Percentiles rank a stretch among this genome's conserved stretches.
Evolutionary conservation across 805 yeast genomes (phyloP).

Genomic region (Cephaloascus albidus): DNA sequence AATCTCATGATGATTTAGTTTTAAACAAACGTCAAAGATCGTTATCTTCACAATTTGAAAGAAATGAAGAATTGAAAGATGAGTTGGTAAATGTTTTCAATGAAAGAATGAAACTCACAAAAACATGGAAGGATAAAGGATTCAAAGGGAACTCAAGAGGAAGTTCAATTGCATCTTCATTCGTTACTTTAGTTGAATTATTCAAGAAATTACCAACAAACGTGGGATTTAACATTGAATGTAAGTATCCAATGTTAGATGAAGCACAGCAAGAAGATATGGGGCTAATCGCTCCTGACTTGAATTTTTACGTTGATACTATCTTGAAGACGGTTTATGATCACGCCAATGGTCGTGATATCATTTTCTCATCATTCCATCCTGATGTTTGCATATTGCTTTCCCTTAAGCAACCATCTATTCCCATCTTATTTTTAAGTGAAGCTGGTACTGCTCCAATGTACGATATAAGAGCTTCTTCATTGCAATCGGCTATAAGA

Average conservation of each 20-base stretch:
- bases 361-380: constrained; percentile 87
- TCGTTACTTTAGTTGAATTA: constrained; percentile 80
- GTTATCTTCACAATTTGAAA: neutral
- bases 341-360: constrained; percentile 69
- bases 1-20: constrained; percentile 17
- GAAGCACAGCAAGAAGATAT: constrained; percentile 85
- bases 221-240: constrained; percentile 91
- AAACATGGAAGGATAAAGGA: constrained; percentile 77
- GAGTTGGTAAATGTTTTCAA: constrained; percentile 28
- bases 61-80: constrained; percentile 6
- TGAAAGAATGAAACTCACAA: constrained; percentile 76
- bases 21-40: constrained; percentile 9
- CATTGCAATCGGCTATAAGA: constrained; percentile 83
- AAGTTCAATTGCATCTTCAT: constrained; percentile 79
- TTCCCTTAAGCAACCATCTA: constrained; percentile 85
- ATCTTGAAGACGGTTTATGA: constrained; percentile 75
- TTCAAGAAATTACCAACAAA: constrained; percentile 71
- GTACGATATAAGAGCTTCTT: constrained; percentile 85
- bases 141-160: constrained; percentile 94
- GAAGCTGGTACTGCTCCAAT: constrained; percentile 79
- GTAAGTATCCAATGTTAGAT: constrained; percentile 91
- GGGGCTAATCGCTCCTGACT: constrained; percentile 75
- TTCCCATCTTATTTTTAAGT: constrained; percentile 83
- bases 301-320: constrained; percentile 85
- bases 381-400: constrained; percentile 86